Evolutionary conservation across 2,329 filamentous ascomycete species (phyloP).

Genomic region (Mollisia scopiformis): DNA sequence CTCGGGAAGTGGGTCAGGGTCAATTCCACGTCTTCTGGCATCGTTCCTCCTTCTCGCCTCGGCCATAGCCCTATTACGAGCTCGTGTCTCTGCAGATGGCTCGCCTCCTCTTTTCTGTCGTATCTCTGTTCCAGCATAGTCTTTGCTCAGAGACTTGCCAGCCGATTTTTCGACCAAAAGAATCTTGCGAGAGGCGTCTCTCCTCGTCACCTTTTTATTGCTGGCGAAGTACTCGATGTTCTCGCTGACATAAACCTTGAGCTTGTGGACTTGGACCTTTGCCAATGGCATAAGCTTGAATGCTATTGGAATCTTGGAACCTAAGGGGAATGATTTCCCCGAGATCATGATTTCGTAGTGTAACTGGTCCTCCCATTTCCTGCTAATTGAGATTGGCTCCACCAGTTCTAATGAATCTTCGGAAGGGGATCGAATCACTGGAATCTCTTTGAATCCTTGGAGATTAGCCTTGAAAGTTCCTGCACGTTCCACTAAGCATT

Average conservation of each 20-base stretch:
- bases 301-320: conserved; percentile 72
- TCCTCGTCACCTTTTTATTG: conserved; percentile 68
- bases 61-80: conserved; percentile 23
- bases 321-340: conserved; percentile 75
- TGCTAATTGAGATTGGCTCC: conserved; percentile 75
- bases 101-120: conserved; percentile 69
- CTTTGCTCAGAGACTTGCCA: conserved; percentile 62
- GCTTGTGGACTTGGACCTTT: conserved; percentile 74
- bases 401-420: conserved; percentile 73
- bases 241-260: conserved; percentile 75
- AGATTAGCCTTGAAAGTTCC: conserved; percentile 73
- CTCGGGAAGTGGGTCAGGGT: conserved; percentile 31
- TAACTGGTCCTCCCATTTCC: conserved; percentile 76
- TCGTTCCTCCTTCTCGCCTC: conserved; percentile 48
- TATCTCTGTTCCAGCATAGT: conserved; percentile 68
- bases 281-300: conserved; percentile 76
- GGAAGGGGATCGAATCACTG: conserved; percentile 68
- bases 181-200: conserved; percentile 68
- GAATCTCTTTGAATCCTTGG: conserved; percentile 67
- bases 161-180: conserved; percentile 73
- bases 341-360: conserved; percentile 80
- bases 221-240: conserved; percentile 73
- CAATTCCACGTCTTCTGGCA: conserved; percentile 57
- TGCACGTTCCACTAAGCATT: conserved; percentile 69
- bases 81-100: conserved; percentile 53